phyloP scores from a whole-genome alignment of 2,329 filamentous ascomycete species.

The Aspergillus awamori region DNA sequence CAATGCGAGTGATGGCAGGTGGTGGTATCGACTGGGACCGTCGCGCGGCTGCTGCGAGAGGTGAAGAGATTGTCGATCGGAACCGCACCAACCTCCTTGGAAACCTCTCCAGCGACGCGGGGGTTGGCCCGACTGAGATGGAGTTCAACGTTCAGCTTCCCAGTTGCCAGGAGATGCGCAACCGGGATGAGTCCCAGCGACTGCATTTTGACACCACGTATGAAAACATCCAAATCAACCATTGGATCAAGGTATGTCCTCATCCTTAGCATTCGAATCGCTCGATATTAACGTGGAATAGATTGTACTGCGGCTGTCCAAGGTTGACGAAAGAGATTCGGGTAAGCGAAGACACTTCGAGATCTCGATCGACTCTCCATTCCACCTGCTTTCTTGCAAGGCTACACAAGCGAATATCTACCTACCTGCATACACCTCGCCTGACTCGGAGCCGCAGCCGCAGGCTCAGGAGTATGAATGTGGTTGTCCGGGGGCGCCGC shows the following conservation, averaged over 20 bases:
- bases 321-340: slow-evolving; percentile 76
- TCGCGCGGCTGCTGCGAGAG: slow-evolving; percentile 58
- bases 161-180: slow-evolving; percentile 80
- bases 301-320: slow-evolving; percentile 92
- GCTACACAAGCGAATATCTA: slow-evolving; percentile 89
- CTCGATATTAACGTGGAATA: slow-evolving; percentile 38
- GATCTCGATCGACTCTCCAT: slow-evolving; percentile 93
- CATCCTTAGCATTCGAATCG: neutral
- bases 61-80: slow-evolving; percentile 57
- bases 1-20: slow-evolving; percentile 74
- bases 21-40: slow-evolving; percentile 73
- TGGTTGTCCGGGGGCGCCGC: slow-evolving; percentile 68
- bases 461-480: slow-evolving; percentile 64
- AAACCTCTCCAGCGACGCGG: slow-evolving; percentile 73
- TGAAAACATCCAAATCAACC: slow-evolving; percentile 89
- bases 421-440: slow-evolving; percentile 75
- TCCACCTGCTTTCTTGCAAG: slow-evolving; percentile 89
- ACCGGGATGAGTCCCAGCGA: slow-evolving; percentile 66
- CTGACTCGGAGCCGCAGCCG: slow-evolving; percentile 52
- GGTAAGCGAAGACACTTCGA: slow-evolving; percentile 85
- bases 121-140: slow-evolving; percentile 87
- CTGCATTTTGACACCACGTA: slow-evolving; percentile 91
- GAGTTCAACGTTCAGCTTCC: slow-evolving; percentile 92
- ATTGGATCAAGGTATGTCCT: slow-evolving; percentile 83
- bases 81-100: slow-evolving; percentile 74